Evolutionary conservation across 73 alveolate genomes (phyloP), one percentile per base, ranked within the genome.

Genomic region (Paramecium tetraurelia): DNA sequence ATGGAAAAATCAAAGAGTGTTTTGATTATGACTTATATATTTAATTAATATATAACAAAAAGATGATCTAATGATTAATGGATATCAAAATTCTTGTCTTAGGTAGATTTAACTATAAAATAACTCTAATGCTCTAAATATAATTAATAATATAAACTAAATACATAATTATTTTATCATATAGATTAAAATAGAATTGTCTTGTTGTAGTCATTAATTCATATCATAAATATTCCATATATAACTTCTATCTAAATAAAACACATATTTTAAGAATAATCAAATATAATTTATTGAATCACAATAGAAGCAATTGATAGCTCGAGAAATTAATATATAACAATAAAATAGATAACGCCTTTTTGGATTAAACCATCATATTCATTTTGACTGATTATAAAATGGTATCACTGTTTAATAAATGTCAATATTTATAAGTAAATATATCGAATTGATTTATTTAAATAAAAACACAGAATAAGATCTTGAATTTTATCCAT

Each of bases 381-480:
- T n/a, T n/a, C n/a, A n/a, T n/a, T n/a, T n/a, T n/a, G n/a, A n/a
- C n/a, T n/a, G n/a, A n/a, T n/a, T n/a, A n/a, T n/a, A n/a, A n/a
- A n/a, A n/a, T n/a, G n/a, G n/a, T n/a, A n/a, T n/a, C 5, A 58
- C 76, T 14, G 72, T 80, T 11, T 21, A 59, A 21, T 10, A 48
- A 41, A 41, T 80, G 70, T 80, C 16, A 31, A 80, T 22, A 9
- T n/a, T 2, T 80, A 44, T 80, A 22, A 44, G 22, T 20, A 80
- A 80, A 80, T 80, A 41, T 21, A 80, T 80, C 5, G 90, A 80
- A n/a, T n/a, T n/a, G n/a, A n/a, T n/a, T n/a, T n/a, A 70, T 70
- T 1, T 22, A 22, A 70, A 5, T n/a, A n/a, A n/a, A n/a, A n/a
- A n/a, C n/a, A n/a, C n/a, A n/a, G n/a, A n/a, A n/a, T n/a, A n/a